These are phyloP conservation scores for Skeletonema potamos DNA, from an alignment of 108 stramenopile species.

Conservation along the genomic window DNA sequence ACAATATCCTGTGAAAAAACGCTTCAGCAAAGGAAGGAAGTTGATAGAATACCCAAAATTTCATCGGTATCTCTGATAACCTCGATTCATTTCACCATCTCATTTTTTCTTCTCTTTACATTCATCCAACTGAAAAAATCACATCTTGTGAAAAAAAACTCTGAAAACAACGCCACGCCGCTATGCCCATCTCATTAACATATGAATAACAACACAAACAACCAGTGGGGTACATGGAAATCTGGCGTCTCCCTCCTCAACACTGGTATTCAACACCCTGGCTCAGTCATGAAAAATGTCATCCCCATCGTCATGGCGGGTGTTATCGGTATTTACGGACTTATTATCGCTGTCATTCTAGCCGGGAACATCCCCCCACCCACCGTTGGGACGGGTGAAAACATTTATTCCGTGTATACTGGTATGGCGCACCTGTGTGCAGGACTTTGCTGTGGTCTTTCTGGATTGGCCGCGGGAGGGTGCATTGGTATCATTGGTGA, in stretches of 20 bases:
- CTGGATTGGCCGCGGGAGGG: slow-evolving; percentile 79
- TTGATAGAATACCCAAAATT: neutral
- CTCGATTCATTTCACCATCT: neutral
- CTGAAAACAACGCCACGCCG: neutral
- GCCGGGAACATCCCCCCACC: slow-evolving; percentile 71
- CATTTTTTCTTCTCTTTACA: neutral
- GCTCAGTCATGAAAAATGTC: slow-evolving; percentile 88
- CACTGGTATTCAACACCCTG: slow-evolving; percentile 85
- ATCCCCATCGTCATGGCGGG: slow-evolving; percentile 93
- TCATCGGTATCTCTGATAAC: neutral
- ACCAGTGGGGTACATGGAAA: slow-evolving; percentile 90
- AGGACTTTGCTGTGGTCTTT: slow-evolving; percentile 78
- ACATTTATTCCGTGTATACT: slow-evolving; percentile 79
- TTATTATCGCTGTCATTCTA: slow-evolving; percentile 85
- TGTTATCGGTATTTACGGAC: slow-evolving; percentile 89
- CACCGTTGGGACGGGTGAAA: slow-evolving; percentile 53
- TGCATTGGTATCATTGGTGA: slow-evolving; percentile 90
- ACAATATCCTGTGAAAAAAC: neutral
- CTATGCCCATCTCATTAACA: neutral
- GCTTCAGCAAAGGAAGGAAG: neutral
- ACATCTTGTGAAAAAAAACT: neutral
- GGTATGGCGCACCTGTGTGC: slow-evolving; percentile 83
- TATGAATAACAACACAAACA: neutral
- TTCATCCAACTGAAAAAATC: neutral
- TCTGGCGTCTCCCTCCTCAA: slow-evolving; percentile 72